Evolutionary conservation across 2,329 filamentous ascomycete species (phyloP), one percentile per base, ranked within the genome.

Genomic region (Aureobasidium sp.): DNA sequence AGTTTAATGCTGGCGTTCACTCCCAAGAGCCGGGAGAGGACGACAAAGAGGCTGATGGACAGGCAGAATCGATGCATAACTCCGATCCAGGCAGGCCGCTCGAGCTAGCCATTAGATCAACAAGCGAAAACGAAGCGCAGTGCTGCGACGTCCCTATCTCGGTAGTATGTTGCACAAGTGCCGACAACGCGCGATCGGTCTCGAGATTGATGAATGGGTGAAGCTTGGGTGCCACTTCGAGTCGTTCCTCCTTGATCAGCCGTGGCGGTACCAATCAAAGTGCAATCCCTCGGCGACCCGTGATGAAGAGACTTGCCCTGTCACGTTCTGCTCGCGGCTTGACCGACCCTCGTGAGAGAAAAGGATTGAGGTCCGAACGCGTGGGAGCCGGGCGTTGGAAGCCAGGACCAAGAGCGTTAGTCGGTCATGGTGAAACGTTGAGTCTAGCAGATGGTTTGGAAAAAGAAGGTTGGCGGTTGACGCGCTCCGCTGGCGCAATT

Each of bases 401-500:
- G 57, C 57, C 41, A 58, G 57, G 44, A 60, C 57, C 45, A 60
- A 60, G 3, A 14, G 7, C 42, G 42, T 47, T 47, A 47, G 55
- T 48, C 42, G 29, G 34, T 51, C 34, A 51, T 41, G 45, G 57
- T 60, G 57, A 60, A 60, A 60, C 57, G 57, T 60, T 60, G 57
- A 36, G 57, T 34, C 57, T 60, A 60, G 57, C 31, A 51, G 36
- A 42, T 47, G 31, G 55, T 37, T 47, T 58, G 41, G 55, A 39
- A 42, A 59, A 60, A 60, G 57, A 60, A 60, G 57, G 57, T 60
- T 60, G 57, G 57, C 57, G 45, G 57, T 60, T 60, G 57, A 49
- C 45, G 45, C 57, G 57, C 57, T 49, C 57, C 57, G 57, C 57
- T 60, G 57, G 57, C 57, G 57, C 45, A 60, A 49, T 60, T 47